phyloP scores from a whole-genome alignment of 2,329 filamentous ascomycete species.

The Sclerotinia sclerotiorum region DNA sequence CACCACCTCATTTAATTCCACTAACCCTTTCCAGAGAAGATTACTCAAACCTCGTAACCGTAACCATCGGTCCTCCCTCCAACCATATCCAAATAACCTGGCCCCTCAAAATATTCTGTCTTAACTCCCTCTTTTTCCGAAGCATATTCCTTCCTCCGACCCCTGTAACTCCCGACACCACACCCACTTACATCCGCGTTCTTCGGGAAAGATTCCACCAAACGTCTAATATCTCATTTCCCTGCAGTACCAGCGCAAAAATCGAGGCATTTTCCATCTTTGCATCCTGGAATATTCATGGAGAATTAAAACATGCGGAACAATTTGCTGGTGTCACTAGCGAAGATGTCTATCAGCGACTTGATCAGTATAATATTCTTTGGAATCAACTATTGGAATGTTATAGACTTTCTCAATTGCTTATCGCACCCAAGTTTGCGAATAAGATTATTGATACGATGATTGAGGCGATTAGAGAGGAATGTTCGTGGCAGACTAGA shows the following conservation, averaged over 20 bases:
- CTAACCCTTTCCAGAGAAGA: background rate
- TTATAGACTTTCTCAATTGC: background rate
- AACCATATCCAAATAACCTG: background rate
- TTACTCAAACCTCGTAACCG: background rate
- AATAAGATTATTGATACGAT: background rate
- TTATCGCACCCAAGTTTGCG: background rate
- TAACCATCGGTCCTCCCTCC: background rate
- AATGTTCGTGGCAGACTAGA: background rate
- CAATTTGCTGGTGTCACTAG: background rate
- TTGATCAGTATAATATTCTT: background rate
- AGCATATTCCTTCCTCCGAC: background rate
- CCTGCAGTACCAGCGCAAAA: background rate
- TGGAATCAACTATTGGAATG: background rate
- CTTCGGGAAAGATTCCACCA: background rate
- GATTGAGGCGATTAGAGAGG: background rate
- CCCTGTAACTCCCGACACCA: background rate
- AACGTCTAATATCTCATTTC: background rate
- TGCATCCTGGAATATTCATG: background rate
- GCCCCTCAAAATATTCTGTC: background rate
- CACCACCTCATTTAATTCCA: rapidly evolving
- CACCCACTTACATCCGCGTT: background rate
- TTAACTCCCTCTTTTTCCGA: slow-evolving; percentile 9
- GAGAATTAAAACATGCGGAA: background rate
- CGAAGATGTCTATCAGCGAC: background rate
- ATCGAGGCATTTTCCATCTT: background rate